Base-by-base conservation (phyloP, 2,329 filamentous ascomycete genomes). In the Phoma sp. region DNA sequence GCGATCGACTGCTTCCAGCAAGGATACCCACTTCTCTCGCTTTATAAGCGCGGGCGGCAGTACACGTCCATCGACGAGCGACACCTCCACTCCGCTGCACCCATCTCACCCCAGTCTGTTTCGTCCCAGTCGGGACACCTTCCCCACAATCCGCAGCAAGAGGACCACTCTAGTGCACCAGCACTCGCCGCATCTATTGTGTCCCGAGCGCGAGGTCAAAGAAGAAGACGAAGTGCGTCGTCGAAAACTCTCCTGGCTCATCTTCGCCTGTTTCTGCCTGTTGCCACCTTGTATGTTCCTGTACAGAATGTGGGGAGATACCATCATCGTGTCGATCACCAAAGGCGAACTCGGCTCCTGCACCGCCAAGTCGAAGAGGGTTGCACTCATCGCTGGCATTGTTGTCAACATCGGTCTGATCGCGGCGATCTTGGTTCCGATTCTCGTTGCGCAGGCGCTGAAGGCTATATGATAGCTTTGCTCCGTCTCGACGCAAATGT, bases 231-330 rank as follows among this genome's bases (percentile, higher is more conserved):
- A 72, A 40, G 62, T 46, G 35, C 60, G 64, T 33, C 63, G 67
- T 9, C 59, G 62, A 13, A 63, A 64, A 45, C 52, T 68, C n/a
- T 76, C 71, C 3, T 72, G 71, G 67, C 42, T 64, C 24, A 67
- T 75, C 38, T 67, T 76, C 30, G 64, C 59, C 1, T 47, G 61
- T 1, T 76, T 72, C 51, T 70, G 67, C 42, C 22, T 75, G 1
- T 58, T 76, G 11, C 74, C 74, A 4, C 70, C 74, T 6, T 59
- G 69, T 10, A 68, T 75, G 25, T 60, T 76, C 25, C 63, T 77
- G 23, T 75, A 68, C 51, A 71, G 73, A n/a, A 65, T 64, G 24
- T 58, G 61, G 22, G 67, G 71, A 32, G 74, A 77, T 52, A 46
- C 51, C 2, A 48, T 73, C 39, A 72, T 77, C 9, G 53, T 57